A percentile compares a stretch with the other conserved stretches of the same genome.
phyloP scores from a whole-genome alignment of 495 filamentous ascomycete species.

The Xylaria castorea region DNA sequence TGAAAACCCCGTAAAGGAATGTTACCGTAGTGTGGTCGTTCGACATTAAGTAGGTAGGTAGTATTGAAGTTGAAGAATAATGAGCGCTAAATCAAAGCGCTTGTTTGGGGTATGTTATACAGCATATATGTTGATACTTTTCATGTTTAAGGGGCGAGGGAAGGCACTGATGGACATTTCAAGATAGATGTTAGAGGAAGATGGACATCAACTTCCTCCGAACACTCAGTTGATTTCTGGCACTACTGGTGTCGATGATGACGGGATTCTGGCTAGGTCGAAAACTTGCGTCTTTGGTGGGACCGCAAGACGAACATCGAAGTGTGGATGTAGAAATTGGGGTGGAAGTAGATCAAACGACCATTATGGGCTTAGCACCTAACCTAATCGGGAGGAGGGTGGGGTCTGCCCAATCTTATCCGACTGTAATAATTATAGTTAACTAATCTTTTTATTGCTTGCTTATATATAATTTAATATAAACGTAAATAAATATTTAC shows the following conservation, averaged over 20 bases:
- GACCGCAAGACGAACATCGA: neutral
- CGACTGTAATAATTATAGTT: too few relatives aligned
- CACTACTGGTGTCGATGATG: neutral
- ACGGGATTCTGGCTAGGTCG: neutral
- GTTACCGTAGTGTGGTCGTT: neutral
- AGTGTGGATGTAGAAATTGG: conserved; percentile 10
- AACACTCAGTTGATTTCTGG: neutral
- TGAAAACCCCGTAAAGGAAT: neutral
- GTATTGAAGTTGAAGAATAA: conserved; percentile 6
- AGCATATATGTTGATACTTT: neutral
- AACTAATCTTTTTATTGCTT: too few relatives aligned
- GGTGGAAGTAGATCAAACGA: neutral
- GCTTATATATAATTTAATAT: too few relatives aligned
- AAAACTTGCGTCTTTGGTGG: neutral
- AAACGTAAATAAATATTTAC: too few relatives aligned
- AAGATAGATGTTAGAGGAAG: neutral
- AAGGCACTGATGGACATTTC: neutral
- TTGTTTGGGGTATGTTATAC: neutral
- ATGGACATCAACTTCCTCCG: neutral
- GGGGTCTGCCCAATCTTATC: too few relatives aligned
- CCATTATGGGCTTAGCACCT: too few relatives aligned
- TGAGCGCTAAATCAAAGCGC: neutral
- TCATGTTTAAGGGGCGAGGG: neutral
- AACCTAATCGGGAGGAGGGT: too few relatives aligned
- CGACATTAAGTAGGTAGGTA: neutral